Base-by-base conservation (phyloP, 1,284 basidiomycete species). In the Rhodotorula sp. region DNA sequence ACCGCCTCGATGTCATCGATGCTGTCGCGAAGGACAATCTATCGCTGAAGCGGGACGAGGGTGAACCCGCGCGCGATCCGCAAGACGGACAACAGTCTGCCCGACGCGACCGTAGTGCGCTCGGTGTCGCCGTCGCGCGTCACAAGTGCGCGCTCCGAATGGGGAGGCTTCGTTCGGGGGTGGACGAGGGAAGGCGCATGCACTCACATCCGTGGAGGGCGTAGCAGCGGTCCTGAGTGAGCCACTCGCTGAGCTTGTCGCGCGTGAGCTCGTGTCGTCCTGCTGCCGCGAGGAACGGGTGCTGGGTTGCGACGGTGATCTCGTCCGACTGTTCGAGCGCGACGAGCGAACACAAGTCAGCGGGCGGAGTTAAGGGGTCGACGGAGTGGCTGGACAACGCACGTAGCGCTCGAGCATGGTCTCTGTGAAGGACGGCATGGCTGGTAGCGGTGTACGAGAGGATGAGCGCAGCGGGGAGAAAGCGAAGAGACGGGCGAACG, bases 191-290 rank as follows among this genome's bases (percentile, higher is more conserved):
- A n/a, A 13, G 1, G 27, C 24, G 30, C 32, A 34, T 0, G 36
- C 4, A 52, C 60, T 44, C 13, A 62, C 61, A 70, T 2, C 68
- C 68, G 39, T 59, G 65, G 10, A 70, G 53, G 24, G 68, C 68
- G 46, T 70, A 70, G 53, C 51, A 55, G 20, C 68, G 61, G 51
- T 70, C 68, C 48, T 70, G 68, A 2, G 68, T 59, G 19, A 70
- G 39, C 68, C 68, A 70, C 39, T 58, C 59, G 19, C 36, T 47
- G 24, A 70, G 48, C 47, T 54, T 60, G 30, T 60, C 58, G 29
- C 55, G 30, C 4, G 22, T 36, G 6, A 70, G 62, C 34, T 64
- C 58, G 32, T 55, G 61, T 30, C 34, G 55, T 2, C 68, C 68
- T 1, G 68, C 64, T 0, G 57, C 62, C 1, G 52, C 51, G 34